Evolutionary conservation across 2,329 filamentous ascomycete genomes (phyloP).

Genomic region (Bipolaris oryzae): DNA sequence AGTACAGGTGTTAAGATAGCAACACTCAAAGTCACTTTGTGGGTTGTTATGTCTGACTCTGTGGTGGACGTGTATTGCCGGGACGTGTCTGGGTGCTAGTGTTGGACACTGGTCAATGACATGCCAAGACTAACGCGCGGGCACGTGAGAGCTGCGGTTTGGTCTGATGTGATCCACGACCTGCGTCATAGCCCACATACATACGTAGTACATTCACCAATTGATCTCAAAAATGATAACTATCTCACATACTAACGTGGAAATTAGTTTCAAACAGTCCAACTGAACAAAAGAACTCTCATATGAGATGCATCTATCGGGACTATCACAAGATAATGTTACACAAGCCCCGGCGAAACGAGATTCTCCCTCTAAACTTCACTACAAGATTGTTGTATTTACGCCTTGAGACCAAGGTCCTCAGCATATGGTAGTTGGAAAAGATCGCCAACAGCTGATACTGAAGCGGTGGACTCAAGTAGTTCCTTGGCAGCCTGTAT

Average conservation of each 20-base stretch:
- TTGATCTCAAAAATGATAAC: neutral
- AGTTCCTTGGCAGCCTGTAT: constrained; percentile 85
- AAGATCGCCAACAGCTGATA: constrained; percentile 89
- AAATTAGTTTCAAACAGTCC: too few relatives aligned
- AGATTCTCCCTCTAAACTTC: constrained; percentile 39
- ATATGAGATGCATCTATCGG: constrained; percentile 49
- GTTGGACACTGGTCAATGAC: neutral
- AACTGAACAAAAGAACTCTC: constrained; percentile 40
- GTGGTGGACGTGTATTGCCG: neutral
- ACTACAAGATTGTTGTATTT: constrained; percentile 57
- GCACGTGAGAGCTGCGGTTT: constrained; percentile 8
- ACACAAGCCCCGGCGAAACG: constrained; percentile 44
- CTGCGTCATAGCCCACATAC: neutral
- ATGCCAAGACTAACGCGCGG: constrained; percentile 11
- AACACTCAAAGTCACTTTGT: neutral
- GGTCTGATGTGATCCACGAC: neutral
- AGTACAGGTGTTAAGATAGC: neutral
- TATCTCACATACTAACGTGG: neutral
- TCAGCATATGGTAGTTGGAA: constrained; percentile 89
- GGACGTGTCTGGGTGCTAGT: constrained; percentile 5
- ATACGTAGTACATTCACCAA: too few relatives aligned
- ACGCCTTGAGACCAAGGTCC: constrained; percentile 93
- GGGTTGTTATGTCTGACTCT: neutral
- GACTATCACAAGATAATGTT: constrained; percentile 52
- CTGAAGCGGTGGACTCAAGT: constrained; percentile 84